Base-by-base conservation (phyloP, 768 basidiomycete species). In the Kwoniella dejecticola region DNA sequence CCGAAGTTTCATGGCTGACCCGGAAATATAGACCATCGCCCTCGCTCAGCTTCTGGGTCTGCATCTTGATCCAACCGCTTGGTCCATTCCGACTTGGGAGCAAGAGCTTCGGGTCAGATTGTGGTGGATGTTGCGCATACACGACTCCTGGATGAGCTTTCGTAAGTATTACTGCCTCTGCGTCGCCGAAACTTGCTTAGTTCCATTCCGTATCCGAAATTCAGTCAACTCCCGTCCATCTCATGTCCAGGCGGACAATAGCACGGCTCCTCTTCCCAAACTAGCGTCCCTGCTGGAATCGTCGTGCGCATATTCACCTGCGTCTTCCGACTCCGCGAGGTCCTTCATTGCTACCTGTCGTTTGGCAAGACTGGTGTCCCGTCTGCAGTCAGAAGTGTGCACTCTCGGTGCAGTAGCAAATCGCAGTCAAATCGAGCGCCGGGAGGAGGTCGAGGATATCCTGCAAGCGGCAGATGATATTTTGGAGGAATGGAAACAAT, bases 141-240 rank as follows among this genome's bases (percentile, higher is more conserved):
- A 68, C 45, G 63, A 68, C 42, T 57, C 66, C 13, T 68, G 66
- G 62, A 67, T 68, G 66, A 56, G 58, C 49, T 61, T 68, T 44
- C 45, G 59, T 64, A 44, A 50, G 62, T 46, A 36, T 7, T 11
- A 7, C 8, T 17, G 2, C 3, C 23, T n/a, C 23, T 4, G 17
- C 23, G 13, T 23, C 23, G 0, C 2, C 11, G 7, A 45, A 45
- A 1, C 19, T 19, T 23, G 7, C 19, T n/a, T 21, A 45, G 19
- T 23, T 45, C 36, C n/a, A n/a, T n/a, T n/a, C n/a, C n/a, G n/a
- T n/a, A n/a, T n/a, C n/a, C n/a, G n/a, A n/a, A n/a, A n/a, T n/a
- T n/a, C n/a, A 64, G 62, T 68, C 0, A 68, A 68, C 42, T 68
- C 66, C 15, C 62, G 66, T 24, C 66, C 66, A 13, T 60, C 52